These are phyloP conservation scores for Thraustotheca clavata DNA, from an alignment of 352 stramenopile species.

Conservation along the genomic window DNA sequence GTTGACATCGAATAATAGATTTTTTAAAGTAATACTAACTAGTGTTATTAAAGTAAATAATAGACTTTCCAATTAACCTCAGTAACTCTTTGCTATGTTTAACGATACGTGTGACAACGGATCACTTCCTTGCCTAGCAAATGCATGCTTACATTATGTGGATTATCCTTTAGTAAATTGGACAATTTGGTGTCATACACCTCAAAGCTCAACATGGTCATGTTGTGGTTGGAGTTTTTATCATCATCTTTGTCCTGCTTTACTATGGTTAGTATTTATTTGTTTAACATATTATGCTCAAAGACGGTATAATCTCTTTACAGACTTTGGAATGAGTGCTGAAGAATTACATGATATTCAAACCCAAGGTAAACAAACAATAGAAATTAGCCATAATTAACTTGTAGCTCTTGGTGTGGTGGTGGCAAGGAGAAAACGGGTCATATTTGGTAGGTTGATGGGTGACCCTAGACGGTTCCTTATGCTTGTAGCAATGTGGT, in stretches of 20 bases:
- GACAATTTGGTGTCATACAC: background rate
- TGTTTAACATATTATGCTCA: background rate
- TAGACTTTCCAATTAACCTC: too few relatives aligned
- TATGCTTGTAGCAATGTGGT: constrained; percentile 4
- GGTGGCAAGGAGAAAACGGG: constrained; percentile 4
- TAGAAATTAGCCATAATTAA: background rate
- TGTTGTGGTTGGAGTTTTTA: background rate
- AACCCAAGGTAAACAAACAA: background rate
- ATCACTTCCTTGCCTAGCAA: too few relatives aligned
- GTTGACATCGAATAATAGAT: too few relatives aligned
- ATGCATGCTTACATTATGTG: too few relatives aligned
- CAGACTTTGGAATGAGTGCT: constrained; percentile 1
- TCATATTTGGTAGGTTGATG: background rate
- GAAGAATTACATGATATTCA: constrained; percentile 15
- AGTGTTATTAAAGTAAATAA: too few relatives aligned
- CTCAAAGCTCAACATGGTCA: background rate
- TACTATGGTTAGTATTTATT: constrained; percentile 8
- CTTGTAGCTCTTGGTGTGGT: constrained; percentile 6
- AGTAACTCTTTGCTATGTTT: too few relatives aligned
- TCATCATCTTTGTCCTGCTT: background rate
- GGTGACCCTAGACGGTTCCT: background rate
- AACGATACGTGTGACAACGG: too few relatives aligned
- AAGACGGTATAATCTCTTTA: constrained; percentile 2
- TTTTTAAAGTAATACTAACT: too few relatives aligned
- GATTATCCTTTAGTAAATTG: background rate